Conservation (phyloP, 2,329 filamentous ascomycete species). For the Aspergillus sp. region DNA sequence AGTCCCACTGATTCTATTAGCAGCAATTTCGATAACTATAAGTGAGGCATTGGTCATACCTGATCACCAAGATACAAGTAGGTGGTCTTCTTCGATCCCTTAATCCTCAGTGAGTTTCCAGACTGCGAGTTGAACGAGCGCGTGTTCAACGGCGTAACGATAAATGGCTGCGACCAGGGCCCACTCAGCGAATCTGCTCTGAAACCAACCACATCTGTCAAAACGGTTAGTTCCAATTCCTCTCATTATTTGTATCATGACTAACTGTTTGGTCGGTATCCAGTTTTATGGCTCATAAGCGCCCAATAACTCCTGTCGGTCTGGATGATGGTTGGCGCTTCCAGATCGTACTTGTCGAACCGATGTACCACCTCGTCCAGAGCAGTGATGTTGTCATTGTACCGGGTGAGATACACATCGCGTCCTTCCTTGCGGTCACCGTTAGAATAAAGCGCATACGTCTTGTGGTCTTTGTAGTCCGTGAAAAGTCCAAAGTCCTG, state of each 20-base stretch:
- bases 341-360: constrained; percentile 61
- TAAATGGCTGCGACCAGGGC: constrained; percentile 57
- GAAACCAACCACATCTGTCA: constrained; percentile 54
- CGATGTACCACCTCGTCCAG: constrained; percentile 55
- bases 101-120: constrained; percentile 50
- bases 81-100: constrained; percentile 50
- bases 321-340: constrained; percentile 61
- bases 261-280: constrained; percentile 59
- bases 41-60: background rate
- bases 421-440: constrained; percentile 56
- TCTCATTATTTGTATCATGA: background rate
- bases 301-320: constrained; percentile 61
- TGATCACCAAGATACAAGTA: constrained; percentile 53
- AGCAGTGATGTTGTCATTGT: constrained; percentile 53
- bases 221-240: background rate
- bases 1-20: constrained; percentile 47
- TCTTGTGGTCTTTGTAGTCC: constrained; percentile 57
- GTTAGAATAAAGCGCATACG: constrained; percentile 61
- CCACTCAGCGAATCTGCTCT: constrained; percentile 52
- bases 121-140: constrained; percentile 56
- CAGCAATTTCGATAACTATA: background rate
- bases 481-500: constrained; percentile 63
- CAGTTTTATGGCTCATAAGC: constrained; percentile 64
- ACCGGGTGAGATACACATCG: constrained; percentile 58
- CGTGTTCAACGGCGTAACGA: constrained; percentile 52